Conservation (phyloP, 805 yeast genomes). For the Millerozyma acaciae region DNA sequence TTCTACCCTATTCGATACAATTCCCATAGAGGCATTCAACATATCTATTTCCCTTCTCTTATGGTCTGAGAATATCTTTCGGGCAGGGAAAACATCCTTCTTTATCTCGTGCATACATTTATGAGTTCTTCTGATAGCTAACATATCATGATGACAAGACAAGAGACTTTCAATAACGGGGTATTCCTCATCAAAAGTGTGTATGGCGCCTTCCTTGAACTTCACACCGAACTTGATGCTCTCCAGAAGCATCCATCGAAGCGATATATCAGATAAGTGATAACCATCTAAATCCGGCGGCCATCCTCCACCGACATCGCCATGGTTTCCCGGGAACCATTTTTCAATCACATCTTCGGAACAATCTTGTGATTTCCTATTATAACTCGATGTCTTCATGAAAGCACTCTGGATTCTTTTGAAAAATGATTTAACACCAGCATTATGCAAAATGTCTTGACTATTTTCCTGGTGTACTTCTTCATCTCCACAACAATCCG, state of each 20-base stretch:
- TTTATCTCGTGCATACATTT: background rate
- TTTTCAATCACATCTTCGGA: constrained; percentile 43
- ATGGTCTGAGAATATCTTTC: no score
- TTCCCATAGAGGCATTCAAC: background rate
- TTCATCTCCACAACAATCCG: constrained; percentile 7
- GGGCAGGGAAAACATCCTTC: constrained; percentile 1
- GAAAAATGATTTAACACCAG: background rate
- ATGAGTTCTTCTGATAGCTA: constrained; percentile 19
- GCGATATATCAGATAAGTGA: constrained; percentile 44
- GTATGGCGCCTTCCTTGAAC: constrained; percentile 40
- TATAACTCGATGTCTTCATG: background rate
- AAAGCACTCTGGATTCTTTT: constrained; percentile 1
- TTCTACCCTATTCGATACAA: no score
- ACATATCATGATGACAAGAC: constrained; percentile 51
- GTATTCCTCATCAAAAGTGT: constrained; percentile 36
- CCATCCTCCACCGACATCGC: constrained; percentile 73
- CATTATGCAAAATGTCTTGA: background rate
- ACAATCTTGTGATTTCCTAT: background rate
- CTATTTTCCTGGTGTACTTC: constrained; percentile 1
- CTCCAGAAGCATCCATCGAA: constrained; percentile 60
- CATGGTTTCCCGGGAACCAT: constrained; percentile 70
- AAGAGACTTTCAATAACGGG: constrained; percentile 40
- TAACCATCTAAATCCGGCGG: constrained; percentile 42
- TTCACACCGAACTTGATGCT: constrained; percentile 48
- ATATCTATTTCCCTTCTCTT: background rate